Evolutionary conservation across 495 filamentous ascomycete genomes (phyloP).

Genomic region (Penicillium chermesinum): DNA sequence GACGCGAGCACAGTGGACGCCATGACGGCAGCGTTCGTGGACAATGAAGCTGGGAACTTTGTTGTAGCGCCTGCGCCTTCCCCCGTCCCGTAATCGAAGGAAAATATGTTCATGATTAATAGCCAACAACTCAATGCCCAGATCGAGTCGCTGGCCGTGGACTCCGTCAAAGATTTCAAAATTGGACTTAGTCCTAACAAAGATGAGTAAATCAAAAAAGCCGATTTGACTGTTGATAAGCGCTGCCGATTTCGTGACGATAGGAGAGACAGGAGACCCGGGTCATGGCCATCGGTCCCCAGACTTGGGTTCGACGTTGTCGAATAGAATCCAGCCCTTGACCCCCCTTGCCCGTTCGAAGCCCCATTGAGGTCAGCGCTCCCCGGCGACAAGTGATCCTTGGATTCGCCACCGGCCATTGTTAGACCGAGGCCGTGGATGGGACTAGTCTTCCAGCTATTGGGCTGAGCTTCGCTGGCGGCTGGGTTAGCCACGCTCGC

Average conservation of each 20-base stretch:
- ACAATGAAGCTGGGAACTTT: slow-evolving; percentile 77
- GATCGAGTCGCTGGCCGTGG: slow-evolving; percentile 84
- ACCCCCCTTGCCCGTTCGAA: neutral
- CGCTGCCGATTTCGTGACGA: slow-evolving; percentile 62
- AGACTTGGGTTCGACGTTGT: slow-evolving; percentile 1
- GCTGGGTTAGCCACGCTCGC: slow-evolving; percentile 34
- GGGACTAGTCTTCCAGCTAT: slow-evolving; percentile 26
- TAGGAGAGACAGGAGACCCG: slow-evolving; percentile 31
- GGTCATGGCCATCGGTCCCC: slow-evolving; percentile 13
- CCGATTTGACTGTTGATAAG: slow-evolving; percentile 76
- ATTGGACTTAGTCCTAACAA: slow-evolving; percentile 90
- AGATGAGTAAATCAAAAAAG: slow-evolving; percentile 86
- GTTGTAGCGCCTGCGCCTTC: slow-evolving; percentile 42
- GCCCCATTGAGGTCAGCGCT: slow-evolving; percentile 14
- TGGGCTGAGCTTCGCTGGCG: slow-evolving; percentile 15
- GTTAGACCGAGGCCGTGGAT: slow-evolving; percentile 47
- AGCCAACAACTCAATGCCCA: slow-evolving; percentile 96
- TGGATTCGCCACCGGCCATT: slow-evolving; percentile 30
- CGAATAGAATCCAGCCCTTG: neutral
- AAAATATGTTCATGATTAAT: slow-evolving; percentile 91
- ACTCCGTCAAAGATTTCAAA: slow-evolving; percentile 86
- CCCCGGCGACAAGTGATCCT: slow-evolving; percentile 20
- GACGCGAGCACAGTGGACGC: slow-evolving; percentile 88
- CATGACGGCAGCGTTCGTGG: slow-evolving; percentile 93
- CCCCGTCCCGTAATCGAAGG: slow-evolving; percentile 86